Conservation (phyloP, 75 land plant species). For the Pseudotsuga menziesii region DNA sequence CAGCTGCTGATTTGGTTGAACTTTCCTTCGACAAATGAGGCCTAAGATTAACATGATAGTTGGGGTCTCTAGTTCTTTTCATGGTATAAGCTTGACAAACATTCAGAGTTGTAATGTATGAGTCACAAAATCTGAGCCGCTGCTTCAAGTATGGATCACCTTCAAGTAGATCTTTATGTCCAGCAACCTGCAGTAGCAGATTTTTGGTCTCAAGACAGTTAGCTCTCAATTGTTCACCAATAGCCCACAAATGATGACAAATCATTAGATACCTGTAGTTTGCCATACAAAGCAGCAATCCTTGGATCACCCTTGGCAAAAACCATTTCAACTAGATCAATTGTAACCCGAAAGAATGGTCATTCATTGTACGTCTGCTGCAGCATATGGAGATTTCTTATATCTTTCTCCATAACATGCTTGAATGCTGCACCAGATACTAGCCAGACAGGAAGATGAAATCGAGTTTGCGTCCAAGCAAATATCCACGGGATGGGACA, state of each 20-base stretch:
- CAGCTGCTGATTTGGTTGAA: conserved; percentile 61
- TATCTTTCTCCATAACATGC: conserved; percentile 47
- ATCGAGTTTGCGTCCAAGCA: too few species aligned
- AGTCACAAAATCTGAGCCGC: conserved; percentile 67
- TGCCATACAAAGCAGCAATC: conserved; percentile 79
- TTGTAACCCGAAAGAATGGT: conserved; percentile 92
- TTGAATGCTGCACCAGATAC: conserved; percentile 81
- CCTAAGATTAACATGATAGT: conserved; percentile 33
- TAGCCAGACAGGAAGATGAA: conserved; percentile 94
- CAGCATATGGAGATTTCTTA: conserved; percentile 45
- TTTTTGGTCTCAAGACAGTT: conserved; percentile 63
- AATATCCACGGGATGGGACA: too few species aligned
- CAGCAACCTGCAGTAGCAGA: conserved; percentile 74
- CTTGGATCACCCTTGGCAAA: conserved; percentile 85
- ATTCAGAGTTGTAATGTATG: conserved; percentile 90
- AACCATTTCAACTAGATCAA: conserved; percentile 81
- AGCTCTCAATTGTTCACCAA: conserved; percentile 56
- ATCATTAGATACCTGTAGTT: conserved; percentile 62
- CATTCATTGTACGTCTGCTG: conserved; percentile 81
- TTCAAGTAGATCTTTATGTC: conserved; percentile 75
- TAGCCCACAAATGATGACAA: conserved; percentile 38
- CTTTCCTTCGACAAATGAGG: conserved; percentile 54
- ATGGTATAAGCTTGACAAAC: conserved; percentile 84
- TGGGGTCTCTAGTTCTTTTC: conserved; percentile 68
- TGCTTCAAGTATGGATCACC: conserved; percentile 87